phyloP scores from a whole-genome alignment of 73 alveolate genomes.

The Urostyla sp. region DNA sequence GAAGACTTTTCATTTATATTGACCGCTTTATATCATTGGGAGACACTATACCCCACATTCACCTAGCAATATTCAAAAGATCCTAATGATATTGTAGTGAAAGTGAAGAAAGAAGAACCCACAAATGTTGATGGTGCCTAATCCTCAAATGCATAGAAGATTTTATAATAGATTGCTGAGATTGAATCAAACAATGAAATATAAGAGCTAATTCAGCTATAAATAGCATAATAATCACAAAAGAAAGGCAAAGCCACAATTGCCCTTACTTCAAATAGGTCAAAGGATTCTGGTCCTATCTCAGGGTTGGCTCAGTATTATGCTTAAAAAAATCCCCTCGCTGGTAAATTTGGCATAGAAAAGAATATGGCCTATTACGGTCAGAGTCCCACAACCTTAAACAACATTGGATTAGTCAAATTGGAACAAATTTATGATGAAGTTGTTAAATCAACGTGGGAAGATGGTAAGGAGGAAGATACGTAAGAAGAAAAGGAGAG shows the following conservation, averaged over 20 bases:
- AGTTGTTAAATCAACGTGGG: constrained; percentile 30
- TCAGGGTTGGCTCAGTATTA: too few relatives aligned
- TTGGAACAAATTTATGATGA: constrained; percentile 61
- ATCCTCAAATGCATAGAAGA: constrained; percentile 16
- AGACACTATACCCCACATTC: constrained; percentile 44
- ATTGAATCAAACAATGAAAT: constrained; percentile 13
- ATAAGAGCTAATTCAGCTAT: constrained; percentile 15
- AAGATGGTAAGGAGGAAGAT: constrained; percentile 67
- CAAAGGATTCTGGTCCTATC: too few relatives aligned
- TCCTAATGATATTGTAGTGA: constrained; percentile 41
- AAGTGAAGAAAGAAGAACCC: constrained; percentile 46
- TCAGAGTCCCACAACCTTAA: too few relatives aligned
- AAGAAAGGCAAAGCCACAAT: constrained; percentile 7
- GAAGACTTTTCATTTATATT: constrained; percentile 70
- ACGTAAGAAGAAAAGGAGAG: constrained; percentile 62
- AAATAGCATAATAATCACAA: neutral
- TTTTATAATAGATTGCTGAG: constrained; percentile 10
- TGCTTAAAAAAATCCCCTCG: too few relatives aligned
- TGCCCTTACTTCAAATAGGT: too few relatives aligned
- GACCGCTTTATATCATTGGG: constrained; percentile 75
- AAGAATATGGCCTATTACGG: too few relatives aligned
- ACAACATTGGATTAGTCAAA: constrained; percentile 18
- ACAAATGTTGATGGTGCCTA: constrained; percentile 24
- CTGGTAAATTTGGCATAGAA: too few relatives aligned
- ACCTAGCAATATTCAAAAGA: constrained; percentile 27